Evolutionary conservation across 345 rosid species (phyloP).

Genomic region (Eucalyptus cloeziana): DNA sequence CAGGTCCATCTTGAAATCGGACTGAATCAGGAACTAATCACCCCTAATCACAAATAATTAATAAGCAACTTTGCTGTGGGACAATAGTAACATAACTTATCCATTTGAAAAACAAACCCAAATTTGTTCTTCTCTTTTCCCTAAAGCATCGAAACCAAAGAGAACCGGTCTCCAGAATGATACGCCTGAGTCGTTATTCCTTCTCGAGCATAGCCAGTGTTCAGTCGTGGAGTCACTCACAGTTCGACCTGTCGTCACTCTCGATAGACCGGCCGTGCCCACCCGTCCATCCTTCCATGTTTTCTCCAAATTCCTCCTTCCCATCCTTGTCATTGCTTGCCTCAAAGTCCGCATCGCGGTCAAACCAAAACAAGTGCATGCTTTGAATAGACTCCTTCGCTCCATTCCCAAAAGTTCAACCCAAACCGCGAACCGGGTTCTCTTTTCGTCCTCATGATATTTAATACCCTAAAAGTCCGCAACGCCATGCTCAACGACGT

Average conservation of each 20-base stretch:
- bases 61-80: neutral
- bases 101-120: neutral
- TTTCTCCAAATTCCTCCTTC: neutral
- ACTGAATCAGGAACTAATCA: accelerated
- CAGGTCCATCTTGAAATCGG: too few relatives aligned
- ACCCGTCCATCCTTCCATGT: neutral
- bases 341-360: neutral
- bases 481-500: neutral
- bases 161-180: neutral
- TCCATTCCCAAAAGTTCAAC: neutral
- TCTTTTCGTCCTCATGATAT: neutral
- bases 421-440: neutral
- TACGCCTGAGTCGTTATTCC: accelerated
- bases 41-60: neutral
- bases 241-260: accelerated
- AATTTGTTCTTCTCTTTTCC: accelerated
- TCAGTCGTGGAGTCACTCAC: accelerated
- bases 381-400: neutral
- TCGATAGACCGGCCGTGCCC: neutral
- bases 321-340: neutral
- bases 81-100: neutral
- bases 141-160: neutral
- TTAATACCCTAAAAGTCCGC: neutral
- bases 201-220: accelerated
- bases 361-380: neutral